Conservation (phyloP, 1,284 basidiomycete species). For the Melampsora occidentalis region DNA sequence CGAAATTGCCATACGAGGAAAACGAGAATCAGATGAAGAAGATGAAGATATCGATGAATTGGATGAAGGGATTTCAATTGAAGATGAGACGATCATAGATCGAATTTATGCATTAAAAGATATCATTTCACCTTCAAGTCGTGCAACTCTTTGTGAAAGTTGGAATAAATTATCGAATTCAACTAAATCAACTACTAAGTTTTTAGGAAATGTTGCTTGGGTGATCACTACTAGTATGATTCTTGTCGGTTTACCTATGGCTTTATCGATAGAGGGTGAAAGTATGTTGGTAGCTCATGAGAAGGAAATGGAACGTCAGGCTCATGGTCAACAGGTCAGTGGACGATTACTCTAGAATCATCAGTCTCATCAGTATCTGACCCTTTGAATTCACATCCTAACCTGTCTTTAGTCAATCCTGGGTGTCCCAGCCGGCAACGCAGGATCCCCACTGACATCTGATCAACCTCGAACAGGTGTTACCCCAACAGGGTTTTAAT, state of each 20-base stretch:
- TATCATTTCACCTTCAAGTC: conserved; percentile 86
- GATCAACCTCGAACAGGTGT: conserved; percentile 8
- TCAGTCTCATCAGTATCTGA: background rate
- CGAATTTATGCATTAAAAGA: conserved; percentile 86
- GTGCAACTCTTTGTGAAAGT: conserved; percentile 65
- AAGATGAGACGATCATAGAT: conserved; percentile 75
- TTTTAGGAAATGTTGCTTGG: conserved; percentile 87
- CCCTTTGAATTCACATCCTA: background rate
- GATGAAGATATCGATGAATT: conserved; percentile 44
- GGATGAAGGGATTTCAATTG: conserved; percentile 46
- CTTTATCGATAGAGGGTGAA: conserved; percentile 91
- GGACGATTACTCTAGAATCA: conserved; percentile 62
- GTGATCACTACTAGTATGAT: conserved; percentile 89
- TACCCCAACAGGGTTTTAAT: background rate
- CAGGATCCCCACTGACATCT: background rate
- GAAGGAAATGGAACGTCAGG: conserved; percentile 84
- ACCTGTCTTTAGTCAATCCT: background rate
- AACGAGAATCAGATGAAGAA: conserved; percentile 39
- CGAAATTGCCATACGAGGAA: background rate
- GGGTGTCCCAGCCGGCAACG: background rate
- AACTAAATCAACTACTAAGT: conserved; percentile 61
- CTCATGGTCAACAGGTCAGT: conserved; percentile 76
- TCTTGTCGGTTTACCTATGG: conserved; percentile 86
- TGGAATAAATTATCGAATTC: conserved; percentile 65
- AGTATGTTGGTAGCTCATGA: conserved; percentile 90